Conservation (phyloP, 2,329 filamentous ascomycete genomes). For the Ophiostoma sp. region DNA sequence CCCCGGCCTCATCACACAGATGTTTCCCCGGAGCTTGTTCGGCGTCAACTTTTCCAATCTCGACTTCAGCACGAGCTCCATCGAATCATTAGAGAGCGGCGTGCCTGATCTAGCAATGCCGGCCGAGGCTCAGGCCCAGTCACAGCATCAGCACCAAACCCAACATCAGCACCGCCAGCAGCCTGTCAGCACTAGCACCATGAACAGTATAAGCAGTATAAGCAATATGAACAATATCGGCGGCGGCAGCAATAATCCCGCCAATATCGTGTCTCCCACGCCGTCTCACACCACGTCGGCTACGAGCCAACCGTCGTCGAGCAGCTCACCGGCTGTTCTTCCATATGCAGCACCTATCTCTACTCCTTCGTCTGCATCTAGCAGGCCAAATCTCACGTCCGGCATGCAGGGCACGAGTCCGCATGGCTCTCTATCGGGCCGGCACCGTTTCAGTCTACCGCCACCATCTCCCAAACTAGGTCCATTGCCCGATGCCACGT, state of each 20-base stretch:
- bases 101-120: background rate
- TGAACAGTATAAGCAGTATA: background rate
- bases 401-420: background rate
- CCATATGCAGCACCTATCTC: background rate
- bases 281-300: background rate
- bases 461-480: background rate
- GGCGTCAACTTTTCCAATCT: conserved; percentile 19
- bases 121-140: background rate
- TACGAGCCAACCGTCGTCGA: background rate
- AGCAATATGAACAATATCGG: background rate
- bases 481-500: background rate
- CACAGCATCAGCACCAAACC: background rate
- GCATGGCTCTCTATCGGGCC: background rate
- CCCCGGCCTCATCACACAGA: background rate
- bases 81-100: conserved; percentile 3
- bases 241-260: background rate
- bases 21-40: conserved; percentile 18
- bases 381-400: background rate
- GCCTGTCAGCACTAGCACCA: conserved; percentile 8
- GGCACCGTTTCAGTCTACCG: background rate
- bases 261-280: background rate
- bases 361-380: background rate
- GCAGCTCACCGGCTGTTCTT: background rate
- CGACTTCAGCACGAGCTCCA: conserved; percentile 13
- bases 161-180: background rate